Conservation (phyloP, 768 basidiomycete genomes). For the Panus rudis region DNA sequence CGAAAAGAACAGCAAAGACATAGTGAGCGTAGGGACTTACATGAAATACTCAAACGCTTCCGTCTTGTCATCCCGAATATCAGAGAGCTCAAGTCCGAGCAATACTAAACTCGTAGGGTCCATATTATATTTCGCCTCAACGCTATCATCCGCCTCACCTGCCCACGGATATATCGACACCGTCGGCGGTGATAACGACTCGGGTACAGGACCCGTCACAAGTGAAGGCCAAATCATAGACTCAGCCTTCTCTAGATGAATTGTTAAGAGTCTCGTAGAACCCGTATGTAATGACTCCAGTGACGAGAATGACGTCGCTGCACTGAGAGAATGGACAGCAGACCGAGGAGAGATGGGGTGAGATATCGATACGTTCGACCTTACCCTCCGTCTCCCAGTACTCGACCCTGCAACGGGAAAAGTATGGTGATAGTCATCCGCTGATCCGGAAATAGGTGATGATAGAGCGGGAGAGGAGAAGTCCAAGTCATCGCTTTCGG, state of each 20-base stretch:
- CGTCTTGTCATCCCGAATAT: conserved; percentile 68
- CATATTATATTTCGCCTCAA: conserved; percentile 72
- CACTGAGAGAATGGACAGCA: conserved; percentile 41
- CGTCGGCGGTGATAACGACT: conserved; percentile 45
- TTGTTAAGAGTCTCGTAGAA: conserved; percentile 63
- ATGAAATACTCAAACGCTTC: conserved; percentile 79
- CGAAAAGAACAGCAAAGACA: background rate
- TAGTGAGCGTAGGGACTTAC: conserved; percentile 34
- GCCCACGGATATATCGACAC: conserved; percentile 49
- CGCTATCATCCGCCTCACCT: conserved; percentile 28
- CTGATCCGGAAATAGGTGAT: conserved; percentile 55
- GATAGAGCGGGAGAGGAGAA: conserved; percentile 50
- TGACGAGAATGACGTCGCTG: conserved; percentile 72
- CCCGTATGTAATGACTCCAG: conserved; percentile 59
- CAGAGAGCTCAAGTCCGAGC: conserved; percentile 61
- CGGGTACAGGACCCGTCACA: conserved; percentile 68
- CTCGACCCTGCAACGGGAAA: conserved; percentile 10
- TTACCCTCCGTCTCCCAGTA: conserved; percentile 8
- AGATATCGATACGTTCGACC: conserved; percentile 10
- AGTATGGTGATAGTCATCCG: conserved; percentile 31
- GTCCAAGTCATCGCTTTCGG: conserved; percentile 61
- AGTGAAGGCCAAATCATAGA: conserved; percentile 80
- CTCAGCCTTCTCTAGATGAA: conserved; percentile 75
- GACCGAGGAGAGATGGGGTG: conserved; percentile 42
- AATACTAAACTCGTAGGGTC: conserved; percentile 77